phyloP scores from a whole-genome alignment of 1,284 basidiomycete species.

The Fomitopsis pinicola region DNA sequence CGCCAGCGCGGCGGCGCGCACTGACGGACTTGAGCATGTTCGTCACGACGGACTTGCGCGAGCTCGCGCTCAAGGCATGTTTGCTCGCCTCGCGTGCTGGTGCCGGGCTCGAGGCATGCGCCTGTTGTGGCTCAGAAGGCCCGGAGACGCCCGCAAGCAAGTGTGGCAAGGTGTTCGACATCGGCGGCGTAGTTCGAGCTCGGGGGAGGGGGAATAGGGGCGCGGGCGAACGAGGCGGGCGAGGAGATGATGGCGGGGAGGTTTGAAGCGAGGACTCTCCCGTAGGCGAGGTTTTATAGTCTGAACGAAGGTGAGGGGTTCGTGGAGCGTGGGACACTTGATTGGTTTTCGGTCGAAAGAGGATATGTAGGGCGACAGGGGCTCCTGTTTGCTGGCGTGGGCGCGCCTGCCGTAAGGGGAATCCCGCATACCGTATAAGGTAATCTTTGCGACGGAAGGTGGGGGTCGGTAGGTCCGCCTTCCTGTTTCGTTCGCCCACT shows the following conservation, averaged over 20 bases:
- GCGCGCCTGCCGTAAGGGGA: conserved; percentile 1
- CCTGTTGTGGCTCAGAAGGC: conserved; percentile 18
- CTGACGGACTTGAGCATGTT: conserved; percentile 6
- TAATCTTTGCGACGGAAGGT: neutral
- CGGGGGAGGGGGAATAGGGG: neutral
- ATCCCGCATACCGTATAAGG: neutral
- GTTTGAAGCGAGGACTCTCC: neutral
- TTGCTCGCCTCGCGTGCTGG: neutral
- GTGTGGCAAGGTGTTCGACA: neutral
- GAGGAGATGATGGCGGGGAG: neutral
- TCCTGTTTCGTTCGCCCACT: no score
- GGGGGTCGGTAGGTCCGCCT: no score
- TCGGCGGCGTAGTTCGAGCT: neutral
- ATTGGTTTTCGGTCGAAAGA: conserved; percentile 9
- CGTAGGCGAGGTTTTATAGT: neutral
- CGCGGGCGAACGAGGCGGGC: neutral
- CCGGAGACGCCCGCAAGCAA: conserved; percentile 11
- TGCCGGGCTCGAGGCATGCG: conserved; percentile 4
- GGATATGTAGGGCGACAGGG: conserved; percentile 14
- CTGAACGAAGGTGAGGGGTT: neutral
- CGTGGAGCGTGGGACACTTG: conserved; percentile 2
- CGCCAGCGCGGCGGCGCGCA: neutral
- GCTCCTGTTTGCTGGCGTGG: conserved; percentile 16
- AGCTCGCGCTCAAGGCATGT: conserved; percentile 7
- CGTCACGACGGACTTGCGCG: conserved; percentile 14